Percentiles rank a stretch among this genome's conserved stretches.
These are phyloP conservation scores for Schizophyllum amplum DNA, from an alignment of 1,284 basidiomycete species.

Conservation along the genomic window DNA sequence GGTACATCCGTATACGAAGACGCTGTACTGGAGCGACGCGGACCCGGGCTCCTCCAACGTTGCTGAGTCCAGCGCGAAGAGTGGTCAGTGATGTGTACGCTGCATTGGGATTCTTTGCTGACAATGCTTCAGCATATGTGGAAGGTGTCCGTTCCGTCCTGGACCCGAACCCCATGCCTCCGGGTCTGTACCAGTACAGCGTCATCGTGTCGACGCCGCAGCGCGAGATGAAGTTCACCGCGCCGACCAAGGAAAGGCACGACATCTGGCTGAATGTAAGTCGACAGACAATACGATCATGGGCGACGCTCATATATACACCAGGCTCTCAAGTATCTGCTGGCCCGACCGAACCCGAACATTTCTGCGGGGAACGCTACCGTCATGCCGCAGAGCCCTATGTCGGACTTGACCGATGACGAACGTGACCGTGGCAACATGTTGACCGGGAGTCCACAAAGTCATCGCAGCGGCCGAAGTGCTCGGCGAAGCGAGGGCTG, in stretches of 20 bases:
- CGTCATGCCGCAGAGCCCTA: conserved; percentile 44
- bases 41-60: conserved; percentile 88
- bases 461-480: conserved; percentile 59
- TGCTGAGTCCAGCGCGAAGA: conserved; percentile 92
- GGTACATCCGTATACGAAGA: conserved; percentile 99
- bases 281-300: conserved; percentile 5
- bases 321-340: conserved; percentile 79
- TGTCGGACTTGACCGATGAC: conserved; percentile 48
- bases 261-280: conserved; percentile 91
- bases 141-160: conserved; percentile 85
- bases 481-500: conserved; percentile 48
- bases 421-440: conserved; percentile 30
- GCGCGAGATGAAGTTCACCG: conserved; percentile 97
- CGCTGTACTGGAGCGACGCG: conserved; percentile 92
- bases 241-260: conserved; percentile 88
- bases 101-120: conserved; percentile 11
- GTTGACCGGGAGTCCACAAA: conserved; percentile 44
- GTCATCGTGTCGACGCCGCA: conserved; percentile 90
- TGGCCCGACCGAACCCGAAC: conserved; percentile 55
- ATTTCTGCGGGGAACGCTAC: conserved; percentile 34
- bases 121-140: conserved; percentile 74
- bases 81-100: conserved; percentile 54
- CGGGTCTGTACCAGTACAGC: conserved; percentile 88
- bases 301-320: conserved; percentile 10
- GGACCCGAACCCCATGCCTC: conserved; percentile 89